These are phyloP conservation scores for Talaromyces islandicus DNA, from an alignment of 2,329 filamentous ascomycete species.

Conservation along the genomic window DNA sequence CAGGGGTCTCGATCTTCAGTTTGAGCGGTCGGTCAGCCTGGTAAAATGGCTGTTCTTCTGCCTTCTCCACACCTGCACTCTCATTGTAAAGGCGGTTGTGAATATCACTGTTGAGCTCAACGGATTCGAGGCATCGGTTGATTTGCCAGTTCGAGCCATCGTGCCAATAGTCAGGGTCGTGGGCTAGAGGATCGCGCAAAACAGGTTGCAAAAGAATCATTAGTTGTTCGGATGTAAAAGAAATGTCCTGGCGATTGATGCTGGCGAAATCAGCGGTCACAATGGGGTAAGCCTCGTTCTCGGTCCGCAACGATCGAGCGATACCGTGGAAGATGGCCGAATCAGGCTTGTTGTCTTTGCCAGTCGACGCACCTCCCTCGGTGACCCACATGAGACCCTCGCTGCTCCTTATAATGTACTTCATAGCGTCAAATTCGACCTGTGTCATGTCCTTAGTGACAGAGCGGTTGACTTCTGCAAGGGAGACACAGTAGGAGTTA, in stretches of 20 bases:
- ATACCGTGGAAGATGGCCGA: constrained; percentile 2
- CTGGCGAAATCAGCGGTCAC: not conserved
- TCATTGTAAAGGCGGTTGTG: not conserved
- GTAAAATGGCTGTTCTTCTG: not conserved
- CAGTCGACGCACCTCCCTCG: not conserved
- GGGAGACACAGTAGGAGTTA: not conserved
- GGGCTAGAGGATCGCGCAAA: not conserved
- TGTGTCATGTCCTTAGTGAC: not conserved
- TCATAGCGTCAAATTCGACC: not conserved
- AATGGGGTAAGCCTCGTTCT: not conserved
- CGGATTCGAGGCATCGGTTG: not conserved
- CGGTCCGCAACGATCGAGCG: not conserved
- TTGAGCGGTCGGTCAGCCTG: constrained; percentile 2
- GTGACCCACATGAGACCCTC: constrained; percentile 10
- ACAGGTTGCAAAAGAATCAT: not conserved
- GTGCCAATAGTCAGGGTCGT: not conserved
- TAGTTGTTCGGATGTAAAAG: not conserved
- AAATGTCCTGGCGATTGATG: not conserved
- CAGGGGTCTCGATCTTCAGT: not conserved
- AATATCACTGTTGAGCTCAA: not conserved
- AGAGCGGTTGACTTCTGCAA: constrained; percentile 3
- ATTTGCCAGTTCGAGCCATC: not conserved
- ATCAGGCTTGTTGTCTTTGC: not conserved
- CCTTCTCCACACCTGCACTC: not conserved
- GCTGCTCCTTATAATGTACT: not conserved